Evolutionary conservation across 768 basidiomycete species (phyloP).

Genomic region (Calocybe indica): DNA sequence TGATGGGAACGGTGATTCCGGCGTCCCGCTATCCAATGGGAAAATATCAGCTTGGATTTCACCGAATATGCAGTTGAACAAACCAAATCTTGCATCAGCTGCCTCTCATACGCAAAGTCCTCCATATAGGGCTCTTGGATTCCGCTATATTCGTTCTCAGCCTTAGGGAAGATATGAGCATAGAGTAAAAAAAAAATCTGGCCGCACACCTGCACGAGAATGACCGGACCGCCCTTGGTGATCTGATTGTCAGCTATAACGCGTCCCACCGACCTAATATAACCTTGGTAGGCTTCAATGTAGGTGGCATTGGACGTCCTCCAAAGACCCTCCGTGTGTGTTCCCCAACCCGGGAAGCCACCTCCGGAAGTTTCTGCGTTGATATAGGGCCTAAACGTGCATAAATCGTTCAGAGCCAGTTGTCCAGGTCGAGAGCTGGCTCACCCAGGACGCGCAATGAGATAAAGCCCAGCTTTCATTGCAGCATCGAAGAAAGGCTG

Average conservation of each 20-base stretch:
- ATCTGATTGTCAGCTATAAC: conserved; percentile 49
- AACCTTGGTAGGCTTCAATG: conserved; percentile 41
- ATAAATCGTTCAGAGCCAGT: neutral
- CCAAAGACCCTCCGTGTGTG: conserved; percentile 41
- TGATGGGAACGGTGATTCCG: conserved; percentile 42
- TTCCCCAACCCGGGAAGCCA: conserved; percentile 55
- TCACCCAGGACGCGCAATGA: conserved; percentile 48
- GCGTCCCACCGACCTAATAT: conserved; percentile 41
- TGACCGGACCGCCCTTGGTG: conserved; percentile 54
- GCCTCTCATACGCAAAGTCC: conserved; percentile 32
- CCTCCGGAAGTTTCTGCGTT: conserved; percentile 47
- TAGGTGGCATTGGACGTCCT: conserved; percentile 35
- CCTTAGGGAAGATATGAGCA: conserved; percentile 18
- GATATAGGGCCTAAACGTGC: conserved; percentile 30
- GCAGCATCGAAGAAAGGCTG: conserved; percentile 53
- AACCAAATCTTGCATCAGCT: conserved; percentile 28
- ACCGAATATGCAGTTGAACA: conserved; percentile 1
- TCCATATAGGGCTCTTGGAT: conserved; percentile 32
- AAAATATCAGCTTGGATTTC: neutral
- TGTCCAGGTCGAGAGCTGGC: neutral
- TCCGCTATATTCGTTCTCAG: conserved; percentile 50
- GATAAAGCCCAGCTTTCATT: conserved; percentile 46
- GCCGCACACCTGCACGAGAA: conserved; percentile 28
- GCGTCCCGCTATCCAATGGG: conserved; percentile 23
- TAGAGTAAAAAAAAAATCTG: neutral